Conservation (phyloP, 2,329 filamentous ascomycete genomes). For the Coniochaeta prunicola region DNA sequence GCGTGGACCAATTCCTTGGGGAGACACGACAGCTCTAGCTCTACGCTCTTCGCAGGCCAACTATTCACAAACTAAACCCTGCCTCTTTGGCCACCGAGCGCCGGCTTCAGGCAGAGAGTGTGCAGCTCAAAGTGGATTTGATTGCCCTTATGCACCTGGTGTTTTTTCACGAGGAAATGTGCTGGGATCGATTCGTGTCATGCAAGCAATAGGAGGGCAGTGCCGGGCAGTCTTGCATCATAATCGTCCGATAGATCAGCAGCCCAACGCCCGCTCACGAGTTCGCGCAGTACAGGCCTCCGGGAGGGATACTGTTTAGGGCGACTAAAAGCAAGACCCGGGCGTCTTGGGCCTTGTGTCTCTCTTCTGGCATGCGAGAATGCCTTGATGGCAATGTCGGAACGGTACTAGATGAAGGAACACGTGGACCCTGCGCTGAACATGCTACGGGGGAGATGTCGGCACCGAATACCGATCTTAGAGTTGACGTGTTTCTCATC, state of each 20-base stretch:
- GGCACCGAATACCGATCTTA: neutral
- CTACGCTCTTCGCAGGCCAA: neutral
- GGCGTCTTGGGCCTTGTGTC: neutral
- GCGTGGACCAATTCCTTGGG: neutral
- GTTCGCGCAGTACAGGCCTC: neutral
- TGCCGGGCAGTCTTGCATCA: neutral
- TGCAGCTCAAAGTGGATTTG: neutral
- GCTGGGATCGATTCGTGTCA: neutral
- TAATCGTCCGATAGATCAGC: neutral
- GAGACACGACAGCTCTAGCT: neutral
- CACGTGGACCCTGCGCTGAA: neutral
- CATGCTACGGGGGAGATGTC: neutral
- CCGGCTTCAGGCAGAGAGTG: no score
- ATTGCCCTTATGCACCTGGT: neutral
- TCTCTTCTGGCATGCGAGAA: neutral
- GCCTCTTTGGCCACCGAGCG: no score
- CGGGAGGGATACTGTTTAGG: neutral
- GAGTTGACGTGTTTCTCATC: neutral
- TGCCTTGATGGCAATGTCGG: neutral
- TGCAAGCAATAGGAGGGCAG: neutral
- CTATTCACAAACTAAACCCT: neutral
- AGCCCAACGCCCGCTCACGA: neutral
- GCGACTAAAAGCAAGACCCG: neutral
- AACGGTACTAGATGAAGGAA: neutral
- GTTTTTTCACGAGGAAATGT: neutral